Evolutionary conservation across 345 rosid genomes (phyloP).

Genomic region (Populus ilicifolia): DNA sequence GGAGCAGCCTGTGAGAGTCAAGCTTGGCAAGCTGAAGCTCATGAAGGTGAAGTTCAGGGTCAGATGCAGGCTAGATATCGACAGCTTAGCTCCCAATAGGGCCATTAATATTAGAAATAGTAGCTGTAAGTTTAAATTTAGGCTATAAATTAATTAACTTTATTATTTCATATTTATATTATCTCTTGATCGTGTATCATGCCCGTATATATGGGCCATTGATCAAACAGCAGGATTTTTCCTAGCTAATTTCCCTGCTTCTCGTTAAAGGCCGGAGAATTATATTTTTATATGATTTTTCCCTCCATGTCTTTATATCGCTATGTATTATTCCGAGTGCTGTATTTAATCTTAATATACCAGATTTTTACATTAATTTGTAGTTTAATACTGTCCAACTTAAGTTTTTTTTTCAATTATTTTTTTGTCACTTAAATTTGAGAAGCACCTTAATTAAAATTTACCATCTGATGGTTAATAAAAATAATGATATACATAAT

Average conservation of each 20-base stretch:
- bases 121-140: conserved; percentile 60
- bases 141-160: conserved; percentile 30
- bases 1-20: conserved; percentile 71
- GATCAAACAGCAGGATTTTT: neutral
- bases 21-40: conserved; percentile 71
- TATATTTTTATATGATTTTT: conserved; percentile 7
- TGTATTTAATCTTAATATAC: neutral
- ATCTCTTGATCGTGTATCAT: neutral
- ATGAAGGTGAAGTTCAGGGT: conserved; percentile 55
- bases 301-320: neutral
- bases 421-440: too few relatives aligned
- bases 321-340: neutral
- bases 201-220: too few relatives aligned
- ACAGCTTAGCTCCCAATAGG: conserved; percentile 40
- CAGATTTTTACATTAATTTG: neutral
- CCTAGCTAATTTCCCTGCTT: neutral
- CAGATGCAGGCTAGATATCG: conserved; percentile 53
- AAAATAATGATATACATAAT: too few relatives aligned
- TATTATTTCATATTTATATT: neutral
- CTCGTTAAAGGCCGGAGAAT: neutral
- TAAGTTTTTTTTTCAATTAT: too few relatives aligned
- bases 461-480: too few relatives aligned
- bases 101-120: conserved; percentile 48
- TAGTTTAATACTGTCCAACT: too few relatives aligned
- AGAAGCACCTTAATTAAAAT: too few relatives aligned